A percentile compares a stretch with the other conserved stretches of the same genome.
Conservation (phyloP, 1,284 basidiomycete genomes). For the Clitocybe nebularis region DNA sequence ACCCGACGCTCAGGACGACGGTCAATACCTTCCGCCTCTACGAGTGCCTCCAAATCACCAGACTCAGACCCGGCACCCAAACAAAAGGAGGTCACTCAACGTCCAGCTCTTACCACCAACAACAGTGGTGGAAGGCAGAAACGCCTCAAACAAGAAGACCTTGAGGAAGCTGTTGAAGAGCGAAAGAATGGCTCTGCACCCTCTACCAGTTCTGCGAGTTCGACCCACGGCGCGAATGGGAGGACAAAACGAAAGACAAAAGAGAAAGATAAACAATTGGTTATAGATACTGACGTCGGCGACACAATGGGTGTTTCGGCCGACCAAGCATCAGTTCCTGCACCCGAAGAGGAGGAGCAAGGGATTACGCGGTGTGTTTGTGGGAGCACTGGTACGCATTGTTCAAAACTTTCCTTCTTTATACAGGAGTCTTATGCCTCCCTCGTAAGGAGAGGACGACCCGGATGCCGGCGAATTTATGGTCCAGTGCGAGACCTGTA, state of each 20-base stretch:
- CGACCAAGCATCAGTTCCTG: constrained; percentile 33
- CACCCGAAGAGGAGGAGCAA: constrained; percentile 67
- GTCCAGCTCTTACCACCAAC: constrained; percentile 41
- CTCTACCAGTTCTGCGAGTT: constrained; percentile 33
- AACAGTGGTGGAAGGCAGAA: constrained; percentile 49
- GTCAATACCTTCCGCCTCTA: constrained; percentile 59
- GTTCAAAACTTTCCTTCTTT: constrained; percentile 8
- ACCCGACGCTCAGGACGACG: constrained; percentile 73
- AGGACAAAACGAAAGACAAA: constrained; percentile 50
- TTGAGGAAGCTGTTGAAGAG: constrained; percentile 58
- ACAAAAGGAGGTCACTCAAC: constrained; percentile 47
- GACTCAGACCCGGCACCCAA: constrained; percentile 55
- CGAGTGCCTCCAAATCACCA: constrained; percentile 69
- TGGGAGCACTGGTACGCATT: constrained; percentile 74
- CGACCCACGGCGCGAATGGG: constrained; percentile 34
- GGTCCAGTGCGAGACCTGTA: constrained; percentile 97
- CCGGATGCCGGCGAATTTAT: constrained; percentile 85
- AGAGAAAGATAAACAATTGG: constrained; percentile 35
- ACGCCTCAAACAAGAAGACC: constrained; percentile 69
- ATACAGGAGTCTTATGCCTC: constrained; percentile 22
- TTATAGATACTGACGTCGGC: constrained; percentile 25
- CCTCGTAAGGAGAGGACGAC: constrained; percentile 63
- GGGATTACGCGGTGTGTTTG: constrained; percentile 93
- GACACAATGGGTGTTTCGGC: constrained; percentile 27
- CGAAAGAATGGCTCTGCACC: constrained; percentile 36